Evolutionary conservation across 2,329 filamentous ascomycete genomes (phyloP).

Genomic region (Xylariaceae sp.): DNA sequence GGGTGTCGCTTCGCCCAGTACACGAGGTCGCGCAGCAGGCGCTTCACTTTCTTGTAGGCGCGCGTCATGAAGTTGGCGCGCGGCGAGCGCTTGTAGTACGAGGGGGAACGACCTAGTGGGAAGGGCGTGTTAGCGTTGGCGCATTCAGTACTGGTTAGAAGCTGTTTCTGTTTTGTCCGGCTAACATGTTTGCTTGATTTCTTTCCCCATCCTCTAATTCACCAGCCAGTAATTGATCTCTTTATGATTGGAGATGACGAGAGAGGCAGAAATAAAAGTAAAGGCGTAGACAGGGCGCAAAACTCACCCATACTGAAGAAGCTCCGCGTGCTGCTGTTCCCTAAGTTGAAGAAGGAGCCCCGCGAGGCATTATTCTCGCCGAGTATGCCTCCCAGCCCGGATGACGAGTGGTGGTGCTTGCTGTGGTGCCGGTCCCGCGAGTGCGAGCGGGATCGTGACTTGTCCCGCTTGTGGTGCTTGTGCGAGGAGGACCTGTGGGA

Average conservation of each 20-base stretch:
- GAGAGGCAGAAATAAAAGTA: neutral
- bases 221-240: neutral
- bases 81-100: slow-evolving; percentile 81
- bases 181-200: too few relatives aligned
- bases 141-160: neutral
- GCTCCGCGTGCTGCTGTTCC: slow-evolving; percentile 42
- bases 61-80: slow-evolving; percentile 79
- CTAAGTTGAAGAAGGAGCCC: slow-evolving; percentile 42
- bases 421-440: slow-evolving; percentile 37
- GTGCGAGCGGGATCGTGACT: slow-evolving; percentile 33
- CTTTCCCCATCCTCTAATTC: neutral
- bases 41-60: slow-evolving; percentile 76
- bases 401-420: slow-evolving; percentile 36
- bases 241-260: neutral
- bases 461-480: slow-evolving; percentile 32
- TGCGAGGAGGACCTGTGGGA: slow-evolving; percentile 37
- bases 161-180: neutral
- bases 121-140: slow-evolving; percentile 5
- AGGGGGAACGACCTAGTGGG: slow-evolving; percentile 60
- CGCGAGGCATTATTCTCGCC: slow-evolving; percentile 35
- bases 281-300: neutral
- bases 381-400: slow-evolving; percentile 31
- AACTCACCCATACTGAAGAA: slow-evolving; percentile 42
- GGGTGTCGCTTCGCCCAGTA: slow-evolving; percentile 85
- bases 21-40: slow-evolving; percentile 79